Percentiles rank a stretch among this genome's conserved stretches.
These are phyloP conservation scores for Amauroascus verrucosus DNA, from an alignment of 2,329 filamentous ascomycete species.

Conservation along the genomic window DNA sequence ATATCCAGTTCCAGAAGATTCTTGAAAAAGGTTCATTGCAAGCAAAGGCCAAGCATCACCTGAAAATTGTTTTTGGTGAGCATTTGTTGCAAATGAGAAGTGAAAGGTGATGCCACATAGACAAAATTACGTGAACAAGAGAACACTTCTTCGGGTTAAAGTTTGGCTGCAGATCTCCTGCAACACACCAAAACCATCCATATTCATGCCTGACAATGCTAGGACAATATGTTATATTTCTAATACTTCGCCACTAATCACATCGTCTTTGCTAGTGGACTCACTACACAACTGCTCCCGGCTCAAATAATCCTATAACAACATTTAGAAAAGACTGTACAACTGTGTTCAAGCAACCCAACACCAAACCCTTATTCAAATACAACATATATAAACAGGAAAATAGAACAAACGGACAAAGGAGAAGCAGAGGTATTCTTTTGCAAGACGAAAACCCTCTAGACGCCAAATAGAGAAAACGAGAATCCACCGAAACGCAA, in stretches of 20 bases:
- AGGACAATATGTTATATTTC: too few species aligned
- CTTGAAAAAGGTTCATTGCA: constrained; percentile 1
- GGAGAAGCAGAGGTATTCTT: neutral
- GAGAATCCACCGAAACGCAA: neutral
- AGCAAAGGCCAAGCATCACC: neutral
- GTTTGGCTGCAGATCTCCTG: constrained; percentile 3
- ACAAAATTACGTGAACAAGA: neutral
- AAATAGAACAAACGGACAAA: neutral
- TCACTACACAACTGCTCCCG: neutral
- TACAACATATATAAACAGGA: neutral
- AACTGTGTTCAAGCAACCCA: neutral
- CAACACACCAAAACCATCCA: too few species aligned
- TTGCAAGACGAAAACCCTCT: neutral
- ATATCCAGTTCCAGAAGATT: neutral
- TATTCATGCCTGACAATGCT: too few species aligned
- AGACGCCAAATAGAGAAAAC: neutral
- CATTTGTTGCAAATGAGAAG: neutral
- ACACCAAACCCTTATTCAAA: neutral
- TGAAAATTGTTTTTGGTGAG: neutral
- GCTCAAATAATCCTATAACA: neutral
- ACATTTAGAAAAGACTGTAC: neutral
- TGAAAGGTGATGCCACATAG: constrained; percentile 7
- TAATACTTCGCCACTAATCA: too few species aligned
- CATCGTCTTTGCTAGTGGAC: neutral
- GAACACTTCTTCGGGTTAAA: constrained; percentile 5